A percentile compares a stretch with the other conserved stretches of the same genome.
Conservation (phyloP, 2,329 filamentous ascomycete species). For the Sporothrix curviconia region DNA sequence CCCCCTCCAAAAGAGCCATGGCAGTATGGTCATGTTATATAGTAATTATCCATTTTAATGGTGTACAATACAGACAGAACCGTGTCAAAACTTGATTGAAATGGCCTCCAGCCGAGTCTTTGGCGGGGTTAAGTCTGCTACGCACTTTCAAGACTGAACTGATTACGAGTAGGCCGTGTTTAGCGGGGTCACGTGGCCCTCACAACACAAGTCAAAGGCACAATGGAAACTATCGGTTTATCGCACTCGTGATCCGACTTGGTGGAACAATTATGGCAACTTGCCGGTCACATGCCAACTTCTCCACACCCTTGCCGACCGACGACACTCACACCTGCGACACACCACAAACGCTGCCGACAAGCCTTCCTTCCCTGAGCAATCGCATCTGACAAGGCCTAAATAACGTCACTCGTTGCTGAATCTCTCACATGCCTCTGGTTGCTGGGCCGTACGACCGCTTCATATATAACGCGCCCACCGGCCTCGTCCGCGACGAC, state of each 20-base stretch:
- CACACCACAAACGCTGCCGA: too few species aligned
- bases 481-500: conserved; percentile 2
- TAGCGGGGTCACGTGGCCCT: too few species aligned
- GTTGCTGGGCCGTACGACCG: background rate
- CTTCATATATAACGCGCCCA: background rate
- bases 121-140: too few species aligned
- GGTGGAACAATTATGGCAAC: too few species aligned
- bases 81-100: too few species aligned
- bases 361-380: too few species aligned
- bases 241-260: too few species aligned
- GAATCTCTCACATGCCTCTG: conserved; percentile 1
- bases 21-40: background rate
- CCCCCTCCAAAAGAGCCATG: background rate
- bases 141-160: too few species aligned
- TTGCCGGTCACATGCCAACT: conserved; percentile 11
- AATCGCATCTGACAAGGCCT: background rate
- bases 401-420: background rate
- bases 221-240: too few species aligned
- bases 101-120: too few species aligned
- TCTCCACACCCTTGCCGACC: conserved; percentile 5
- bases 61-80: background rate
- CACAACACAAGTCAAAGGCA: too few species aligned
- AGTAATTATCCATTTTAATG: background rate
- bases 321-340: background rate
- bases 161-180: too few species aligned